phyloP scores from a whole-genome alignment of 768 basidiomycete species.

The Grammothele lineata region DNA sequence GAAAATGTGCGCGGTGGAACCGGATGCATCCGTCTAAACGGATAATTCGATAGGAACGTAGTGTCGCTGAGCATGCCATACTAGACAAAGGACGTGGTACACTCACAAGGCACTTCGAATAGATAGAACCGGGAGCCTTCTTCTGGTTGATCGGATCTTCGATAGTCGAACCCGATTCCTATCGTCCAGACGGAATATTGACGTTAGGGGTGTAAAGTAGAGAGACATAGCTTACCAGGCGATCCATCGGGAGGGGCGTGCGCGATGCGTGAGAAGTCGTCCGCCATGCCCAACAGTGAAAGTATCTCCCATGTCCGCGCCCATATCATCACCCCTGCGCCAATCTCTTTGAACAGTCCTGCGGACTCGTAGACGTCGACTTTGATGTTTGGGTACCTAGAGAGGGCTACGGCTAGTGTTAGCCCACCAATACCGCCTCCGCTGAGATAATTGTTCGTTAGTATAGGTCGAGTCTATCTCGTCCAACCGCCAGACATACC shows the following conservation, averaged over 20 bases:
- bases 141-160: constrained; percentile 36
- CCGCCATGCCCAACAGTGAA: constrained; percentile 21
- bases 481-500: constrained; percentile 18
- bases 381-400: constrained; percentile 21
- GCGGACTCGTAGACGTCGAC: constrained; percentile 33
- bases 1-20: constrained; percentile 47
- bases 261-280: constrained; percentile 21
- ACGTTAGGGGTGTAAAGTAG: background rate
- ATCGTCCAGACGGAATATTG: background rate
- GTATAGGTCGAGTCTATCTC: too few relatives aligned
- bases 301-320: constrained; percentile 26
- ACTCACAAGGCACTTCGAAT: constrained; percentile 38
- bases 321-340: constrained; percentile 37
- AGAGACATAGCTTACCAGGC: constrained; percentile 10
- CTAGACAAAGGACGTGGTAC: too few relatives aligned
- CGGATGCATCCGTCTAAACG: constrained; percentile 33
- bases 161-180: constrained; percentile 44
- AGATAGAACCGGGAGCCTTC: constrained; percentile 39
- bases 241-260: constrained; percentile 20
- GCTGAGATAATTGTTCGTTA: constrained; percentile 11
- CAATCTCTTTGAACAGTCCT: constrained; percentile 43
- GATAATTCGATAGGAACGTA: too few relatives aligned
- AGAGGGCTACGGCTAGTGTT: constrained; percentile 26
- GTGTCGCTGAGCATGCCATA: too few relatives aligned
- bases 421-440: constrained; percentile 32